phyloP scores from a whole-genome alignment of 306 rosid genomes.

The Quercus alba region DNA sequence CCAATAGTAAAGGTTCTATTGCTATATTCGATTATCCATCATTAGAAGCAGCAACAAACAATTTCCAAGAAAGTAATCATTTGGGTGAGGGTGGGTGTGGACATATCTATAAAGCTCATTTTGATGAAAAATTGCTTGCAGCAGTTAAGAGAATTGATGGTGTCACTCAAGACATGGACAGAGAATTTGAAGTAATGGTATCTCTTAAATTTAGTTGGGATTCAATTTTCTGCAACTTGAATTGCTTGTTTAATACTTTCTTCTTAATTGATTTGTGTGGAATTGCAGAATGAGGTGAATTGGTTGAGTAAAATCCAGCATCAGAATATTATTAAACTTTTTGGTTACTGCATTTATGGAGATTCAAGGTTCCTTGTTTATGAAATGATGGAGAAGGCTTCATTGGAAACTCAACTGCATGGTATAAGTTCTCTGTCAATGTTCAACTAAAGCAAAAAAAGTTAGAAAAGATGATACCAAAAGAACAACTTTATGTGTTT shows the following conservation, averaged over 20 bases:
- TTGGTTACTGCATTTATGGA: slow-evolving; percentile 71
- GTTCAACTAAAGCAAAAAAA: slow-evolving; percentile 6
- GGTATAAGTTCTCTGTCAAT: slow-evolving; percentile 40
- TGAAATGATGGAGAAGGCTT: slow-evolving; percentile 75
- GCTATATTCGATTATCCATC: slow-evolving; percentile 64
- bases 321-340: slow-evolving; percentile 74
- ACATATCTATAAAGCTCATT: slow-evolving; percentile 56
- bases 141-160: slow-evolving; percentile 71
- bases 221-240: slow-evolving; percentile 5
- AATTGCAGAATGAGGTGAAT: slow-evolving; percentile 81
- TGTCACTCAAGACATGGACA: slow-evolving; percentile 43
- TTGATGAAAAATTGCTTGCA: slow-evolving; percentile 64
- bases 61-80: slow-evolving; percentile 54
- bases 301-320: slow-evolving; percentile 80
- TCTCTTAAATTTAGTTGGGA: slow-evolving; percentile 8
- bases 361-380: slow-evolving; percentile 76
- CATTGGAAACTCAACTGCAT: slow-evolving; percentile 69
- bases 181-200: slow-evolving; percentile 64
- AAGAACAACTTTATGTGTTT: slow-evolving; percentile 8
- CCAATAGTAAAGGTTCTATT: slow-evolving; percentile 55
- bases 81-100: slow-evolving; percentile 60
- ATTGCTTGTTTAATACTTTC: slow-evolving; percentile 17
- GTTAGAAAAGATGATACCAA: neutral
- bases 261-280: slow-evolving; percentile 18
- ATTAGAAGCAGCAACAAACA: slow-evolving; percentile 75